Base-by-base conservation (phyloP, 139 green algal genomes). In the Volvox africanus region DNA sequence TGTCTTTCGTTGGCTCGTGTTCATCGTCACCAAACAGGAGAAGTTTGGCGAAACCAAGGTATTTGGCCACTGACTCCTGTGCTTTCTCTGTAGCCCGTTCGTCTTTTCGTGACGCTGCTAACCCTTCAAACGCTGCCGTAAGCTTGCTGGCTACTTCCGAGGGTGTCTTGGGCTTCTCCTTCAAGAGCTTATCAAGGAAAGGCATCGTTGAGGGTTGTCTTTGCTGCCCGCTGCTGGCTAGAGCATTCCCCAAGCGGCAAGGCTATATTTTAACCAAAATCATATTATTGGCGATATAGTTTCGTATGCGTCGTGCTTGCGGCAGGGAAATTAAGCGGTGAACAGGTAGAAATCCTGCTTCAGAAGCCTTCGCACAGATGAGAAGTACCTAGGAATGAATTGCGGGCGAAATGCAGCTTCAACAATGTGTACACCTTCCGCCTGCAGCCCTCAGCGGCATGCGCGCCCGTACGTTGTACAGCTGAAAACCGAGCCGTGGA, bases 21-120 rank as follows among this genome's bases (percentile, higher is more conserved):
- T 97, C 94, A 35, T 95, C 95, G 61, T 97, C 94, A 6, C 95
- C 96, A 92, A 98, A 98, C 73, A 97, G 92, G 11, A 92, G 75
- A 17, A 95, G 93, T 92, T 97, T 97, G 69, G 97, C 94, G 30
- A 86, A 88, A 3, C 44, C 69, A 28, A 97, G 89, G 76, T 95
- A 88, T 19, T 93, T 93, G 55, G 88, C 81, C 9, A 97, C 79
- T 13, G 62, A 80, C 87, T 92, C 91, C 61, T 88, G 44, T 16
- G 88, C 76, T 81, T 88, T 93, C 14, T 84, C 84, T 80, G 28
- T 18, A 33, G 84, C 86, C 71, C 79, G 80, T 32, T 68, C 75
- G 26, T 92, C 82, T 28, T 50, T 22, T 44, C 61, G 14, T 18
- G 32, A n/a, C 6, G 65, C 67, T 21, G 89, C 44, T 61, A 93